These are phyloP conservation scores for Pleurotus eryngii DNA, from an alignment of 768 basidiomycete species.

Conservation along the genomic window DNA sequence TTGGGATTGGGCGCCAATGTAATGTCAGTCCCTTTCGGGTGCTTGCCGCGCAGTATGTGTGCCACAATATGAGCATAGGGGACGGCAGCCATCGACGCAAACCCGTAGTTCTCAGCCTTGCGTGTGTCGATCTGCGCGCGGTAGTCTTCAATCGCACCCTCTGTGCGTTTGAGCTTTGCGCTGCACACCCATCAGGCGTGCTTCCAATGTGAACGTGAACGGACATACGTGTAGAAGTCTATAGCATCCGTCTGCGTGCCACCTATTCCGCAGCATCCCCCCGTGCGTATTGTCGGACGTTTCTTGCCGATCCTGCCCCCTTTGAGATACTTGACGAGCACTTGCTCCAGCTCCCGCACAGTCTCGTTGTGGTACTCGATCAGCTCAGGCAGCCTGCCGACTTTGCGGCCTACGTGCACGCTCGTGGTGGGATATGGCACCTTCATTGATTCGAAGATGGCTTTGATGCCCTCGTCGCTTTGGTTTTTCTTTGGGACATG, in stretches of 20 bases:
- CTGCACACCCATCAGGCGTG: conserved; percentile 23
- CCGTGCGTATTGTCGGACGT: conserved; percentile 76
- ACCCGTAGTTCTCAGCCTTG: conserved; percentile 87
- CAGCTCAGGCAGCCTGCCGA: conserved; percentile 85
- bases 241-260: conserved; percentile 89
- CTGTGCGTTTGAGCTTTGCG: conserved; percentile 59
- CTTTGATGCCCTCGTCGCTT: conserved; percentile 79
- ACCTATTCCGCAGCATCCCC: conserved; percentile 79
- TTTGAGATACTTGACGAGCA: conserved; percentile 89
- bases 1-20: conserved; percentile 83
- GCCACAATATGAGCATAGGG: conserved; percentile 88
- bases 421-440: conserved; percentile 91
- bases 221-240: conserved; percentile 83
- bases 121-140: conserved; percentile 68
- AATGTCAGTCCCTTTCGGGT: conserved; percentile 69
- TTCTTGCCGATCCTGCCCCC: conserved; percentile 75
- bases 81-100: conserved; percentile 86
- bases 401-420: conserved; percentile 83
- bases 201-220: neutral
- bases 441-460: conserved; percentile 68
- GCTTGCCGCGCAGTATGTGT: conserved; percentile 61
- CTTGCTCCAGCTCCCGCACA: conserved; percentile 88
- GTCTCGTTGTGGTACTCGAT: conserved; percentile 91
- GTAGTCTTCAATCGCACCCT: conserved; percentile 69
- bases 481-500: conserved; percentile 79